Percentiles rank a stretch among this genome's conserved stretches.
Conservation (phyloP, 2,329 filamentous ascomycete genomes). For the Arthrobotrys megalospora region DNA sequence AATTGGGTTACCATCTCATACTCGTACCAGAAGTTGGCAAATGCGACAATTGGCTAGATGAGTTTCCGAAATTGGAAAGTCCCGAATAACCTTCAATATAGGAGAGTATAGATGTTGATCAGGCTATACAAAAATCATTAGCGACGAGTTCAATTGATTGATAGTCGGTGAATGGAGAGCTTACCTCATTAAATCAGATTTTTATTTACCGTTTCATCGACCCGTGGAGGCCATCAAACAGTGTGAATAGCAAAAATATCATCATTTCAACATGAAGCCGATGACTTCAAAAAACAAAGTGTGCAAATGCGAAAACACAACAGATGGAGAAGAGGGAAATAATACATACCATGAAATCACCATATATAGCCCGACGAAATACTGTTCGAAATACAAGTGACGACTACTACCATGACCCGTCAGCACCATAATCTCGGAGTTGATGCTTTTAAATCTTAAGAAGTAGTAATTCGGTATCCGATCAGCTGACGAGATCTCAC, state of each 20-base stretch:
- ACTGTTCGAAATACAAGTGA: slow-evolving; percentile 14
- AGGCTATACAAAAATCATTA: slow-evolving; percentile 31
- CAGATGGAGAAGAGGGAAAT: slow-evolving; percentile 55
- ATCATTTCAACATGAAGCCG: slow-evolving; percentile 65
- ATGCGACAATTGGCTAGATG: too few relatives aligned
- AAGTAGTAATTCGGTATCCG: slow-evolving; percentile 53
- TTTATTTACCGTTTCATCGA: slow-evolving; percentile 66
- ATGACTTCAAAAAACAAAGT: slow-evolving; percentile 56
- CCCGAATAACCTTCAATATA: too few relatives aligned
- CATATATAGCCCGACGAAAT: slow-evolving; percentile 15
- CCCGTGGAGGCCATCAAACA: slow-evolving; percentile 67
- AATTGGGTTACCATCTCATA: too few relatives aligned
- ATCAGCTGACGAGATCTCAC: slow-evolving; percentile 70
- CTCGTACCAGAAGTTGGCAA: too few relatives aligned
- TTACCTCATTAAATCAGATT: slow-evolving; percentile 70
- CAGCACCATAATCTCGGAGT: slow-evolving; percentile 3
- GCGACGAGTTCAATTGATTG: slow-evolving; percentile 55
- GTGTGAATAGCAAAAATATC: slow-evolving; percentile 68
- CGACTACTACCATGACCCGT: slow-evolving; percentile 31
- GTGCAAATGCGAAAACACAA: slow-evolving; percentile 58
- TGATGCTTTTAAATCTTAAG: slow-evolving; percentile 59
- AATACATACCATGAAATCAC: slow-evolving; percentile 54
- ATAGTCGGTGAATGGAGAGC: slow-evolving; percentile 38
- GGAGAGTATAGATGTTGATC: slow-evolving; percentile 59
- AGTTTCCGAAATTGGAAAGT: too few relatives aligned